A percentile compares a stretch with the other conserved stretches of the same genome.
Evolutionary conservation across 1,284 basidiomycete genomes (phyloP).

Genomic region (Tremellales sp.): DNA sequence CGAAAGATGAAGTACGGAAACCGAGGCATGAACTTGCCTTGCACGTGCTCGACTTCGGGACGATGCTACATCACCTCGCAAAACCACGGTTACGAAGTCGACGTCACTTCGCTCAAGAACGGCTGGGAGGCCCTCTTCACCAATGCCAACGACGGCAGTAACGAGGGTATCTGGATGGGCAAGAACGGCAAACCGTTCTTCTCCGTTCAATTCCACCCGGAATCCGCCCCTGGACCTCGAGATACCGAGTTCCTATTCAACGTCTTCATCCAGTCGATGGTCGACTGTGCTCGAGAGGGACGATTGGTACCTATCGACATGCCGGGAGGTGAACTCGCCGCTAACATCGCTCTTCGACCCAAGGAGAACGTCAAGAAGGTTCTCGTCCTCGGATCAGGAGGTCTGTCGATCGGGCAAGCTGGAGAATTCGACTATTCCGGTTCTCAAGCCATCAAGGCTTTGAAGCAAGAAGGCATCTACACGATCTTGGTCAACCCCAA

Average conservation of each 20-base stretch:
- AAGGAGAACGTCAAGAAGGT: slow-evolving; percentile 82
- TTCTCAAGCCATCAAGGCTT: slow-evolving; percentile 97
- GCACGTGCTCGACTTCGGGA: slow-evolving; percentile 88
- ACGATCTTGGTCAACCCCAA: slow-evolving; percentile 98
- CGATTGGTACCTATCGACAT: slow-evolving; percentile 71
- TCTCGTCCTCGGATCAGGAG: slow-evolving; percentile 94
- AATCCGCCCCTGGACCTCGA: slow-evolving; percentile 95
- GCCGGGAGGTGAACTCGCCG: slow-evolving; percentile 80
- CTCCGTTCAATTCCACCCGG: slow-evolving; percentile 99
- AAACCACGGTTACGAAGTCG: slow-evolving; percentile 98
- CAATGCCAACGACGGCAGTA: slow-evolving; percentile 96
- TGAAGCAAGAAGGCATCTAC: slow-evolving; percentile 98
- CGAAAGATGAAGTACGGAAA: slow-evolving; percentile 99
- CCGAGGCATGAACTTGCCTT: slow-evolving; percentile 97
- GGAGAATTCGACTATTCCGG: slow-evolving; percentile 99
- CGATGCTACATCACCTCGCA: slow-evolving; percentile 99
- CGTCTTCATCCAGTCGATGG: slow-evolving; percentile 86
- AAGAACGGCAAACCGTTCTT: slow-evolving; percentile 79
- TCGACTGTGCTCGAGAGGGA: slow-evolving; percentile 68
- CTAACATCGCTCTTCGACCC: slow-evolving; percentile 67
- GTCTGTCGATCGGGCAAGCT: slow-evolving; percentile 95
- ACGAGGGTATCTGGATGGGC: slow-evolving; percentile 94
- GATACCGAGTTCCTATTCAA: slow-evolving; percentile 99
- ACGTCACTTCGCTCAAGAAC: slow-evolving; percentile 68
- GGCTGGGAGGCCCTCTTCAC: slow-evolving; percentile 93